These are phyloP conservation scores for Amphicarpaea edgeworthii DNA, from an alignment of 306 rosid genomes.

Conservation along the genomic window DNA sequence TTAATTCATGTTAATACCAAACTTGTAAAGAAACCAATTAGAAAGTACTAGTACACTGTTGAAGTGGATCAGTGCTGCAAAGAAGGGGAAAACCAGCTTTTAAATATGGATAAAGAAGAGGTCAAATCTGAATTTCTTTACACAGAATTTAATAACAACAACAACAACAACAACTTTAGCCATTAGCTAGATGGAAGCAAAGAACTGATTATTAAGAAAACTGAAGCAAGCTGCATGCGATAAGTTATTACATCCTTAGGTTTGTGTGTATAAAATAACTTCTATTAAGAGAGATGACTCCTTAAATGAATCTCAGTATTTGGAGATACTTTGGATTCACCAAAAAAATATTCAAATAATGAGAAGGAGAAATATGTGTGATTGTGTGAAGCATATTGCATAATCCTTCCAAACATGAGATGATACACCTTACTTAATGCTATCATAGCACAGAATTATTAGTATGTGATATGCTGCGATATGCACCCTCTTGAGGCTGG, in stretches of 20 bases:
- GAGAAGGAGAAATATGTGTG: slow-evolving; percentile 10
- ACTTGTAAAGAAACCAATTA: slow-evolving; percentile 16
- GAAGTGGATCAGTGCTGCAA: slow-evolving; percentile 35
- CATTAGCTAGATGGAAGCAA: slow-evolving; percentile 3
- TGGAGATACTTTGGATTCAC: too few species aligned
- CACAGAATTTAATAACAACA: slow-evolving; percentile 4
- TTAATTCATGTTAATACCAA: background rate
- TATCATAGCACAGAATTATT: slow-evolving; percentile 42
- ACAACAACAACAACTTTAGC: background rate
- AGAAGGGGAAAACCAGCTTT: slow-evolving; percentile 28
- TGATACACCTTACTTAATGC: slow-evolving; percentile 30
- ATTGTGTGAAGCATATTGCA: slow-evolving; percentile 20
- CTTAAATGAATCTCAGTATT: too few species aligned
- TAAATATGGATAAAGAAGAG: slow-evolving; percentile 28
- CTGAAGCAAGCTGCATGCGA: slow-evolving; percentile 11
- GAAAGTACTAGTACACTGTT: background rate
- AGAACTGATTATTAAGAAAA: background rate
- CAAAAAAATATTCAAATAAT: background rate
- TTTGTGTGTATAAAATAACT: too few species aligned
- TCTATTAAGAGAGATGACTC: too few species aligned
- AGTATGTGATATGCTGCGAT: slow-evolving; percentile 52
- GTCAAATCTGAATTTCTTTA: slow-evolving; percentile 10
- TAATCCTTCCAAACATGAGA: slow-evolving; percentile 20
- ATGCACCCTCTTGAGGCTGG: slow-evolving; percentile 54
- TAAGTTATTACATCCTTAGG: background rate